phyloP scores from a whole-genome alignment of 1,284 basidiomycete species.

The Ustilago cynodontis region DNA sequence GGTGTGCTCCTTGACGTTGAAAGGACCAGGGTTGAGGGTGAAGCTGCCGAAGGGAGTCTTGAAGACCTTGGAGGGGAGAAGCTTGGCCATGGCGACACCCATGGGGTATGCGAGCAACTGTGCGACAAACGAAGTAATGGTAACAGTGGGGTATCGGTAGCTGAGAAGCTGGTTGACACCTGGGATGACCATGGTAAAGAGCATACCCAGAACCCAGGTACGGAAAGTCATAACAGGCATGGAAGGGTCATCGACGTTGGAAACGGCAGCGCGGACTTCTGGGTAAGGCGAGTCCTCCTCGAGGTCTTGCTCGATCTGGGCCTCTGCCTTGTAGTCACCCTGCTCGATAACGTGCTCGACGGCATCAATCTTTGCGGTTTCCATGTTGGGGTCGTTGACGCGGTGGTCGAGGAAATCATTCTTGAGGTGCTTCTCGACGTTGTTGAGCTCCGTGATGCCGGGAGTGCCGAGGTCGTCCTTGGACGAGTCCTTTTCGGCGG shows the following conservation, averaged over 20 bases:
- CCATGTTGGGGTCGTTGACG: conserved; percentile 60
- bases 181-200: conserved; percentile 62
- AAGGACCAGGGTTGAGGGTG: conserved; percentile 65
- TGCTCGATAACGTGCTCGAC: conserved; percentile 54
- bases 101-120: conserved; percentile 61
- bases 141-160: conserved; percentile 62
- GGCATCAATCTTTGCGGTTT: conserved; percentile 41
- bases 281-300: conserved; percentile 66
- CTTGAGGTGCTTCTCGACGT: conserved; percentile 49
- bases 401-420: conserved; percentile 51
- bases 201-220: conserved; percentile 60
- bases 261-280: conserved; percentile 64
- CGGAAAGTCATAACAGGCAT: conserved; percentile 68
- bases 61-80: conserved; percentile 55
- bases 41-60: conserved; percentile 54
- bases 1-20: conserved; percentile 66
- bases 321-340: conserved; percentile 58
- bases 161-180: conserved; percentile 64
- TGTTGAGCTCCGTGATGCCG: conserved; percentile 31
- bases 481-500: conserved; percentile 35
- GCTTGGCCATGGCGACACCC: conserved; percentile 48
- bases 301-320: conserved; percentile 48
- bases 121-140: conserved; percentile 57
- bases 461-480: conserved; percentile 37
- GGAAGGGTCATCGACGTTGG: conserved; percentile 64